Evolutionary conservation across 148 eudicot genomes (phyloP).

Genomic region (Vaccinium macrocarpon): DNA sequence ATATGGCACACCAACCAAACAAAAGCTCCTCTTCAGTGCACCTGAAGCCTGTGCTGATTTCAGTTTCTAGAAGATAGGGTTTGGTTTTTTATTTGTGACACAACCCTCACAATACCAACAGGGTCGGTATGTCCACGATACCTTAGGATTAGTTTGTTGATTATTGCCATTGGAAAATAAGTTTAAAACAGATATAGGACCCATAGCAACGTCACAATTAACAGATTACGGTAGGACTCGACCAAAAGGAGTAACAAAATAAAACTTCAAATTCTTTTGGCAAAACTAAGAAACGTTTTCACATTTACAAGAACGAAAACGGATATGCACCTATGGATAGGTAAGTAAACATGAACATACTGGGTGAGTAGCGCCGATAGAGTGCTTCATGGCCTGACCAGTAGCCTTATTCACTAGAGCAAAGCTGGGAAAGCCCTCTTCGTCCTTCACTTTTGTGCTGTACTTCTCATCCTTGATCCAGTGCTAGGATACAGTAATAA

Average conservation of each 20-base stretch:
- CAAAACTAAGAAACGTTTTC: not conserved
- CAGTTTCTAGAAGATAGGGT: no score
- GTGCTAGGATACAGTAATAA: conserved; percentile 35
- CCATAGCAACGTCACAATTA: no score
- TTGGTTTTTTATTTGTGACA: no score
- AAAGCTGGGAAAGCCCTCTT: conserved; percentile 70
- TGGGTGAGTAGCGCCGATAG: conserved; percentile 63
- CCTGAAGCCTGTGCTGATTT: no score
- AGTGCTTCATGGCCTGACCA: conserved; percentile 83
- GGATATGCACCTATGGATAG: not conserved
- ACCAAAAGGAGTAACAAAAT: not conserved
- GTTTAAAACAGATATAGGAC: no score
- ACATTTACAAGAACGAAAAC: not conserved
- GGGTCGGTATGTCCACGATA: no score
- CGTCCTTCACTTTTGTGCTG: conserved; percentile 74
- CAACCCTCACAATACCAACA: no score
- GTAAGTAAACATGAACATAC: conserved; percentile 34
- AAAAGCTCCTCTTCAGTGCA: no score
- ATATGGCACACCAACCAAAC: no score
- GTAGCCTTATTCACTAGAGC: conserved; percentile 73
- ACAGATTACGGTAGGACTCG: no score
- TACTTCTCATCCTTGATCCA: conserved; percentile 86
- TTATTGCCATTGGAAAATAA: no score
- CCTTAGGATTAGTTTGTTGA: no score
- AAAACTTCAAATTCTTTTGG: not conserved